phyloP scores from a whole-genome alignment of 2,329 filamentous ascomycete species.

The Periconia digitata region DNA sequence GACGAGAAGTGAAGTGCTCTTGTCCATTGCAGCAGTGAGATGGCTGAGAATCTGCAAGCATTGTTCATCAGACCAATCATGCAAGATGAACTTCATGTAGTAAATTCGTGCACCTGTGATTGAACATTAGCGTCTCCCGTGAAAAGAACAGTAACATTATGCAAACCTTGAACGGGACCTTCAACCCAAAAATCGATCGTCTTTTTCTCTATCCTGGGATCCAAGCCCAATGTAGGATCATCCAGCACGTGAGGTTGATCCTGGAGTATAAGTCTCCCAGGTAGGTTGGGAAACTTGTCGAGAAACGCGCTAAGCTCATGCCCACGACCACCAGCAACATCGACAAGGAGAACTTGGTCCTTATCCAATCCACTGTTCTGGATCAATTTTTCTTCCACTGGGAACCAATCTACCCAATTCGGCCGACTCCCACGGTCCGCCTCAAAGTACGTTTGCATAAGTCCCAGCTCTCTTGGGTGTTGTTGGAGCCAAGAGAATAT shows the following conservation, averaged over 20 bases:
- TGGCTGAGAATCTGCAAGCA: conserved; percentile 9
- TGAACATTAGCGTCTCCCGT: not conserved
- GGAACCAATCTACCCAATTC: conserved; percentile 7
- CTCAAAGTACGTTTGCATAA: conserved; percentile 9
- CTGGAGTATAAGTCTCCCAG: not conserved
- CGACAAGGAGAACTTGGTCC: conserved; percentile 9
- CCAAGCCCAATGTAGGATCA: conserved; percentile 3
- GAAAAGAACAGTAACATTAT: not conserved
- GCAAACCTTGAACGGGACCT: conserved; percentile 7
- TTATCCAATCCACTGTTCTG: not conserved
- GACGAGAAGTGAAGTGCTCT: conserved; percentile 9
- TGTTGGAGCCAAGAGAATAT: not conserved
- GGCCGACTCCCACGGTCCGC: conserved; percentile 5
- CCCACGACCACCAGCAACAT: conserved; percentile 11
- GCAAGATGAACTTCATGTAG: conserved; percentile 10
- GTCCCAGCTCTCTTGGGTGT: not conserved
- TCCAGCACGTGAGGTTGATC: not conserved
- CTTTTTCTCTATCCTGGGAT: conserved; percentile 6
- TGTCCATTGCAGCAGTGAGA: conserved; percentile 11
- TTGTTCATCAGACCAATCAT: conserved; percentile 9
- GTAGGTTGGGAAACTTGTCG: not conserved
- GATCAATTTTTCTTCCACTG: conserved; percentile 2
- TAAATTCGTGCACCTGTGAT: conserved; percentile 8
- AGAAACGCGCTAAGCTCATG: conserved; percentile 11
- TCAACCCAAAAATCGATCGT: conserved; percentile 29